These are phyloP conservation scores for Trametes punicea DNA, from an alignment of 768 basidiomycete genomes.

Conservation along the genomic window DNA sequence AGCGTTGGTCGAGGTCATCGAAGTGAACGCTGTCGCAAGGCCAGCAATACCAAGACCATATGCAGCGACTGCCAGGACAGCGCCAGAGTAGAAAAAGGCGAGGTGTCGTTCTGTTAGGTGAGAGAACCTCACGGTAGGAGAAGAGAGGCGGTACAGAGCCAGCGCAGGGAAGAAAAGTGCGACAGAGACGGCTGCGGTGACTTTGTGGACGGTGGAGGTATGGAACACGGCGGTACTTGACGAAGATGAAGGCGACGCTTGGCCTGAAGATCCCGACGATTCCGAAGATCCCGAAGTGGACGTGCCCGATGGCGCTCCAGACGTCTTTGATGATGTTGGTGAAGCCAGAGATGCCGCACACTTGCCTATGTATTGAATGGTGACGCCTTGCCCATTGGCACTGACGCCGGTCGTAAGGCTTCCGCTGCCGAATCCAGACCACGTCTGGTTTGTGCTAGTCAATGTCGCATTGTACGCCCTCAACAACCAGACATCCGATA, in stretches of 20 bases:
- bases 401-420: constrained; percentile 56
- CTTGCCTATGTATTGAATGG: constrained; percentile 50
- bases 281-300: neutral
- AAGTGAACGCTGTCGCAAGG: constrained; percentile 59
- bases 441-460: constrained; percentile 49
- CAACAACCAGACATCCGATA: constrained; percentile 77
- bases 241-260: constrained; percentile 6
- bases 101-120: constrained; percentile 18
- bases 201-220: constrained; percentile 46
- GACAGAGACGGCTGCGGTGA: constrained; percentile 46
- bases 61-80: constrained; percentile 41
- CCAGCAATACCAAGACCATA: constrained; percentile 65
- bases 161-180: constrained; percentile 42
- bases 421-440: constrained; percentile 67
- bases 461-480: constrained; percentile 65
- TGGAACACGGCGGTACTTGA: constrained; percentile 29
- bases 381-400: constrained; percentile 68
- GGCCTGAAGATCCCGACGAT: neutral
- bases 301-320: constrained; percentile 8
- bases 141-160: constrained; percentile 40
- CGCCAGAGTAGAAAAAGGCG: constrained; percentile 35
- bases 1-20: constrained; percentile 35
- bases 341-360: constrained; percentile 48
- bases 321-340: neutral
- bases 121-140: constrained; percentile 32